Conservation (phyloP, 176 grass and related monocot species). For the Carex parvula region DNA sequence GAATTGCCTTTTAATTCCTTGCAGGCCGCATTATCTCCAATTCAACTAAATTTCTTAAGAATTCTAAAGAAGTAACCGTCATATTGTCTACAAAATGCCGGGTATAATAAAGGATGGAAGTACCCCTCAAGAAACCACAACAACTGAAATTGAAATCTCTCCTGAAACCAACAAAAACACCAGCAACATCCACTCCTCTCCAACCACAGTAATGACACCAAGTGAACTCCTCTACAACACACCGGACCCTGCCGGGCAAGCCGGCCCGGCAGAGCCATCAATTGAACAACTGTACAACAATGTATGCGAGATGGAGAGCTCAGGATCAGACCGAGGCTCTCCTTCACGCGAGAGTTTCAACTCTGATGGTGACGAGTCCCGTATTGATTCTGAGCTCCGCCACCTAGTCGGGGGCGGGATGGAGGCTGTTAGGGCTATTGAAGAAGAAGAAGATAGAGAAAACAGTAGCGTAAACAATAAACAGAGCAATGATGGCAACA, state of each 20-base stretch:
- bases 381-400: conserved; percentile 89
- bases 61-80: neutral
- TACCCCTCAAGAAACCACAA: conserved; percentile 21
- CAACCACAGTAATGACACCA: conserved; percentile 37
- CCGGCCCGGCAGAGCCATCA: conserved; percentile 47
- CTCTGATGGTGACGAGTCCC: conserved; percentile 81
- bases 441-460: conserved; percentile 53
- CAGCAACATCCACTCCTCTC: conserved; percentile 30
- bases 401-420: conserved; percentile 96
- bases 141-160: conserved; percentile 33
- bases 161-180: conserved; percentile 50
- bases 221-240: conserved; percentile 44
- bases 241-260: conserved; percentile 39
- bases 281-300: conserved; percentile 96
- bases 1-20: neutral
- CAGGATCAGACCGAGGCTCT: conserved; percentile 51
- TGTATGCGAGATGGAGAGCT: conserved; percentile 95
- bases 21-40: neutral
- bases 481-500: conserved; percentile 12
- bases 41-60: neutral
- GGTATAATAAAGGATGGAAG: conserved; percentile 61
- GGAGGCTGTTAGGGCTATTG: conserved; percentile 84
- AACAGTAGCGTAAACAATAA: neutral
- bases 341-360: conserved; percentile 63
- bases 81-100: conserved; percentile 50